phyloP scores from a whole-genome alignment of 805 yeast species.

The Starmerella khaoyaiensis region DNA sequence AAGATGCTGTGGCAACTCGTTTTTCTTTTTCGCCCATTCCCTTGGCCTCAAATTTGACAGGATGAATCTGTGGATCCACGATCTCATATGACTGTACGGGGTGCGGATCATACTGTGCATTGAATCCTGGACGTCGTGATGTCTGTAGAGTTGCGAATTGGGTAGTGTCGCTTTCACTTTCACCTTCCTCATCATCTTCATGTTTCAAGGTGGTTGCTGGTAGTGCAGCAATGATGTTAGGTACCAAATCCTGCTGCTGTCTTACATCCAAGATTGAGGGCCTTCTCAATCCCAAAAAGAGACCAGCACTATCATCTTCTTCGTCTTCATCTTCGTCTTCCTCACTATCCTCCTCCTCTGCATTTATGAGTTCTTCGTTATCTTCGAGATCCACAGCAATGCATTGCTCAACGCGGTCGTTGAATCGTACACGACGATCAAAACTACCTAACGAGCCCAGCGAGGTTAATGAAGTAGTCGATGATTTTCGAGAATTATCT shows the following conservation, averaged over 20 bases:
- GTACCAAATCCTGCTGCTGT: constrained; percentile 14
- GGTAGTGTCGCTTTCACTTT: background rate
- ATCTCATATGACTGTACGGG: constrained; percentile 20
- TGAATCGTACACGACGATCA: constrained; percentile 76
- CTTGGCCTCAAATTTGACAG: constrained; percentile 18
- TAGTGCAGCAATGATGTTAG: constrained; percentile 56
- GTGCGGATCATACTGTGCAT: constrained; percentile 21
- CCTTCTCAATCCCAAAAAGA: constrained; percentile 43
- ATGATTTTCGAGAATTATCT: background rate
- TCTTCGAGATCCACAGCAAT: constrained; percentile 45
- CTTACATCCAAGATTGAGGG: constrained; percentile 22
- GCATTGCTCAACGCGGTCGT: constrained; percentile 89
- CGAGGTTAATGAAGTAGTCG: background rate
- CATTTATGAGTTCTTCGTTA: background rate
- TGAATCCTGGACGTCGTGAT: constrained; percentile 17
- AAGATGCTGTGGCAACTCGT: too few species aligned
- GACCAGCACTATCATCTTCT: constrained; percentile 56
- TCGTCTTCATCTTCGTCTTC: constrained; percentile 34
- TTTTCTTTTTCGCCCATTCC: too few species aligned
- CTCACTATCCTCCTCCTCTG: constrained; percentile 23
- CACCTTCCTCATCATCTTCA: constrained; percentile 53
- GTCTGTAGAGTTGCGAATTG: background rate
- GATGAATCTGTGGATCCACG: constrained; percentile 22
- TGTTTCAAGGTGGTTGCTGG: constrained; percentile 81
- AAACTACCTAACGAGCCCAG: constrained; percentile 9